Percentiles rank a stretch among this genome's conserved stretches.
Evolutionary conservation across 352 stramenopile genomes (phyloP).

Genomic region (Globisporangium viniferum): DNA sequence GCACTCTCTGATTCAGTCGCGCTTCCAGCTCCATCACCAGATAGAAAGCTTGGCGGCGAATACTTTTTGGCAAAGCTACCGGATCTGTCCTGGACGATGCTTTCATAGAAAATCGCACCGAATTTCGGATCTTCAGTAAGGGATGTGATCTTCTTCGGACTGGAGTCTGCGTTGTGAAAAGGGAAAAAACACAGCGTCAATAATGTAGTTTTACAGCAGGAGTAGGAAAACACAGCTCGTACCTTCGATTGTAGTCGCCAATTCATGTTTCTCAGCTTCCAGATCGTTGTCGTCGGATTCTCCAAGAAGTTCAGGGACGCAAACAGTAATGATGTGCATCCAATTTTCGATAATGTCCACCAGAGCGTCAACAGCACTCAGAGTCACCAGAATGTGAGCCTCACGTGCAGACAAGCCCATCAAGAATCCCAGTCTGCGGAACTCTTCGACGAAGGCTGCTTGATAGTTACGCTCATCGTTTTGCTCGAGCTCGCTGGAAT

Average conservation of each 20-base stretch:
- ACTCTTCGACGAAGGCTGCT: slow-evolving; percentile 46
- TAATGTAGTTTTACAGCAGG: not conserved
- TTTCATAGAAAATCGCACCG: slow-evolving; percentile 46
- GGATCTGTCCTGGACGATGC: slow-evolving; percentile 27
- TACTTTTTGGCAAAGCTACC: slow-evolving; percentile 11
- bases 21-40: not conserved
- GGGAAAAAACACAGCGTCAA: not conserved
- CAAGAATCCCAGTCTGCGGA: slow-evolving; percentile 48
- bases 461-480: slow-evolving; percentile 13
- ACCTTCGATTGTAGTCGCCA: slow-evolving; percentile 3
- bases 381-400: slow-evolving; percentile 55
- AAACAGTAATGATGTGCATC: slow-evolving; percentile 42
- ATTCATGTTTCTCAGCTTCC: slow-evolving; percentile 7
- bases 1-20: not conserved
- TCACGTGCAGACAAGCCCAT: slow-evolving; percentile 56
- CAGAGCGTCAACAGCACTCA: slow-evolving; percentile 55
- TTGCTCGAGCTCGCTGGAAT: slow-evolving; percentile 16
- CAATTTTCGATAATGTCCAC: slow-evolving; percentile 68
- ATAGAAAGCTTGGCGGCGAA: slow-evolving; percentile 2
- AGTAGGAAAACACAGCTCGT: not conserved
- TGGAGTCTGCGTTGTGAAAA: slow-evolving; percentile 17
- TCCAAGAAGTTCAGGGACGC: slow-evolving; percentile 42
- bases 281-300: not conserved
- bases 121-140: slow-evolving; percentile 73
- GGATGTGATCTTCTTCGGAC: slow-evolving; percentile 62